Base-by-base conservation (phyloP, 2,329 filamentous ascomycete species). In the Fusarium dimerum region DNA sequence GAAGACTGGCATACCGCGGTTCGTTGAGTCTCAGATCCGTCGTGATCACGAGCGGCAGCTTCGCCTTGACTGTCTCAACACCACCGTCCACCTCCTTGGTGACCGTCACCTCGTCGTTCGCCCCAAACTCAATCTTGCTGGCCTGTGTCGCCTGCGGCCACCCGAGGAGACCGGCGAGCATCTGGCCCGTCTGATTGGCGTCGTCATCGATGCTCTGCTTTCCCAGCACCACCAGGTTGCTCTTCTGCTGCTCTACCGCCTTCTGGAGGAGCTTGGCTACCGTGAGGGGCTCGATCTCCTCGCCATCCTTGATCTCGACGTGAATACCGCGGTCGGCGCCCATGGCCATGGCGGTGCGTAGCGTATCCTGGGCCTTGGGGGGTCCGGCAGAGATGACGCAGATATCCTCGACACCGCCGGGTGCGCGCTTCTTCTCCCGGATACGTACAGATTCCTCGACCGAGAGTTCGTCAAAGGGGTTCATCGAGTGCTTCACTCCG, bases 151-250 rank as follows among this genome's bases (percentile, higher is more conserved):
- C 94, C 81, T 97, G 94, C 42, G 89, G 81, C 94, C 94, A 99
- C 40, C 88, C 88, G 68, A 99, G 74, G 60, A 99, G 73, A 1
- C 92, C 94, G 0, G 94, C 94, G 17, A 99, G 85, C 92, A 99
- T 99, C 81, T 96, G 93, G 26, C 94, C 94, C 53, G 94, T 99
- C 85, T 99, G 94, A 55, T 85, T 87, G 51, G 92, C 87, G 73
- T 99, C 94, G 69, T 96, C 93, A 74, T 99, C 94, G 73, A 99
- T 99, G 70, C 89, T 92, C 83, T 99, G 94, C 80, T 99, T 99
- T 65, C 94, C 94, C 60, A 97, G 78, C 59, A 99, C 86, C 18
- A 99, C 91, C 51, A 99, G 76, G 76, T 99, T 97, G 73, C 88
- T 87, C 69, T 90, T 87, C 76, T 99, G 89, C 71, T 87, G 82